Conservation (phyloP, 306 rosid species). For the Parietaria judaica region DNA sequence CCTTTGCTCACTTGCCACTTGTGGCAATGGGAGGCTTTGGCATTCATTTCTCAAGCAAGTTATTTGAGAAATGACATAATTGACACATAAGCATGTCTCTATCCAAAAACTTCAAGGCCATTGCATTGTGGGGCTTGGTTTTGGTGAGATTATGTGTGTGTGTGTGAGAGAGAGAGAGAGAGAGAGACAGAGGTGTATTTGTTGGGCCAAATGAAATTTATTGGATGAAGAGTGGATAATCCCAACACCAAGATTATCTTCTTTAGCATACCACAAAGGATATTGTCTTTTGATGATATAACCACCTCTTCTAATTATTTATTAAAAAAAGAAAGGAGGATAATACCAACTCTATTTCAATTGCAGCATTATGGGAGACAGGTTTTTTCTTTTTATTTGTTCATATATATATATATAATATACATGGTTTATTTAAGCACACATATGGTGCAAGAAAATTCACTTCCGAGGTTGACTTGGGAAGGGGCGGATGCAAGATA, state of each 20-base stretch:
- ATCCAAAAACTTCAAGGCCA: not conserved
- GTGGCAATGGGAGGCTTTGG: conserved; percentile 7
- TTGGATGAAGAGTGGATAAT: not conserved
- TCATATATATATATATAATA: too few species aligned
- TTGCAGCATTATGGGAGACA: too few species aligned
- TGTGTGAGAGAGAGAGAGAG: too few species aligned
- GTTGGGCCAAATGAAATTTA: not conserved
- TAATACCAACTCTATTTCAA: not conserved
- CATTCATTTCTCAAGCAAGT: not conserved
- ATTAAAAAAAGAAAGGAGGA: not conserved
- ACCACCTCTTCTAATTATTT: not conserved
- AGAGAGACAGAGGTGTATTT: not conserved
- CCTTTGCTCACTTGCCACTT: conserved; percentile 9
- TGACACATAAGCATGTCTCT: not conserved
- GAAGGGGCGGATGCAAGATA: too few species aligned
- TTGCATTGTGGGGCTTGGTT: too few species aligned
- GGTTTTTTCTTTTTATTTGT: too few species aligned
- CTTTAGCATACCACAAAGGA: not conserved
- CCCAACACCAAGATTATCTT: not conserved
- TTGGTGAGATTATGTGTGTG: too few species aligned
- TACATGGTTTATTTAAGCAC: too few species aligned
- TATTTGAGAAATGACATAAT: not conserved
- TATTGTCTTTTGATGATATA: not conserved
- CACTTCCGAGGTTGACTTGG: too few species aligned
- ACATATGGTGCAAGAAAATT: too few species aligned